Evolutionary conservation across 2,329 filamentous ascomycete genomes (phyloP), one percentile per base, ranked within the genome.

Genomic region (Aspergillus sergii): DNA sequence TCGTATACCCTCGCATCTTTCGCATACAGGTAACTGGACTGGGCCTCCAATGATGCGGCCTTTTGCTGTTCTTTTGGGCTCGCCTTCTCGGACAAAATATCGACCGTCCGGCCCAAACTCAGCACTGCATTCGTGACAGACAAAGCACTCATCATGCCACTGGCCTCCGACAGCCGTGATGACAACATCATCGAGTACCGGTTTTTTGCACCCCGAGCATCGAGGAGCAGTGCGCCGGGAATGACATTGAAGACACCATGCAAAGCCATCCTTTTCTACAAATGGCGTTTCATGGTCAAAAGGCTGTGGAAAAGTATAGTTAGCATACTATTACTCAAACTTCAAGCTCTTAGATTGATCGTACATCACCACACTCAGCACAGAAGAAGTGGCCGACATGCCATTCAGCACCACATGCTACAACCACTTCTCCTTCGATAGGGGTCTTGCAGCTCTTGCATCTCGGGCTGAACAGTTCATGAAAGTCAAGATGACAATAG

Each of bases 311-410:
- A 2, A 36, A 66, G n/a, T 12, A 12, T 34, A 63, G 65, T 71
- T 65, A 72, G 63, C 41, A 60, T 23, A 3, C 11, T 32, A 55
- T 39, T n/a, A 30, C 3, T 16, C 12, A 43, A 48, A 30, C 16
- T 36, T 21, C 34, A 34, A 23, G 26, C 12, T 12, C 21, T 23
- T 56, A 46, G n/a, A 28, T 9, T 14, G 45, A 61, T 66, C 80
- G 64, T 76, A 83, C 81, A 80, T 99, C 94, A 69, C 95, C 95
- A 76, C 95, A 99, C 83, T 99, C 93, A 48, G 95, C 95, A 75
- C 95, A 99, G 85, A 99, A 99, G 82, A 99, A 99, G 80, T 99
- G 95, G 0, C 95, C 95, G 59, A 92, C 91, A 77, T 99, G 95
- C 92, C 93, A 99, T 79, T 97, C 93, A n/a, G 90, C 88, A 1